phyloP scores from a whole-genome alignment of 1,139 yeast species.

The Pneumocystis canis region DNA sequence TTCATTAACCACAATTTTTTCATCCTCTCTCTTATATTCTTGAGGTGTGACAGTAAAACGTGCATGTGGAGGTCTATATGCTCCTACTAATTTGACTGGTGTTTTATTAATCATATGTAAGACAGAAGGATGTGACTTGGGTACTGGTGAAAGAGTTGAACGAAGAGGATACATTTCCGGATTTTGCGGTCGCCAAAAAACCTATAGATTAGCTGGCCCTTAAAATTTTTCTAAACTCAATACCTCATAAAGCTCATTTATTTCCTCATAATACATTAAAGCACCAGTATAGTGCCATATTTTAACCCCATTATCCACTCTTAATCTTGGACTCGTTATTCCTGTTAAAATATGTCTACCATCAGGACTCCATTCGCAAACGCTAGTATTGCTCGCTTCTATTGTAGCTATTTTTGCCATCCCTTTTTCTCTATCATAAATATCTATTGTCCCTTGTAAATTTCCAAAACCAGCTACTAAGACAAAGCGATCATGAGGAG shows the following conservation, averaged over 20 bases:
- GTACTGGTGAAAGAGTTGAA: conserved; percentile 37
- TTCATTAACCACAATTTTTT: conserved; percentile 12
- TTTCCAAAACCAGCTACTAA: conserved; percentile 96
- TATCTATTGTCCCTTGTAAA: conserved; percentile 90
- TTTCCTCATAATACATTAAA: conserved; percentile 62
- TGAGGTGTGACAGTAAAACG: conserved; percentile 35
- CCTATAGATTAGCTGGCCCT: conserved; percentile 4
- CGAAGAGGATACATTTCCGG: conserved; percentile 47
- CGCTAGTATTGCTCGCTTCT: conserved; percentile 87
- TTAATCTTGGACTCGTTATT: conserved; percentile 87
- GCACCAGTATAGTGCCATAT: conserved; percentile 88
- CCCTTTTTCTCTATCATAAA: conserved; percentile 82
- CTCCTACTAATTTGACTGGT: conserved; percentile 56
- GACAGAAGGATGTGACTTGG: conserved; percentile 50
- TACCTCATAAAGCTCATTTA: conserved; percentile 62
- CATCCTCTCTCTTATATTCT: conserved; percentile 15
- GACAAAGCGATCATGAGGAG: conserved; percentile 86
- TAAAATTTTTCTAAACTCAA: background rate
- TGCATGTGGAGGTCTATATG: conserved; percentile 94
- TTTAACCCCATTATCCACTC: conserved; percentile 91
- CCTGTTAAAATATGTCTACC: conserved; percentile 89
- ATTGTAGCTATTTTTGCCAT: conserved; percentile 66
- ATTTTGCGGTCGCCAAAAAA: conserved; percentile 69
- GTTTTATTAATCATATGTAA: conserved; percentile 26
- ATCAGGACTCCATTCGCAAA: conserved; percentile 97